Percentiles rank a stretch among this genome's conserved stretches.
Conservation (phyloP, 2,329 filamentous ascomycete species). For the Aspergillus ochraceus region DNA sequence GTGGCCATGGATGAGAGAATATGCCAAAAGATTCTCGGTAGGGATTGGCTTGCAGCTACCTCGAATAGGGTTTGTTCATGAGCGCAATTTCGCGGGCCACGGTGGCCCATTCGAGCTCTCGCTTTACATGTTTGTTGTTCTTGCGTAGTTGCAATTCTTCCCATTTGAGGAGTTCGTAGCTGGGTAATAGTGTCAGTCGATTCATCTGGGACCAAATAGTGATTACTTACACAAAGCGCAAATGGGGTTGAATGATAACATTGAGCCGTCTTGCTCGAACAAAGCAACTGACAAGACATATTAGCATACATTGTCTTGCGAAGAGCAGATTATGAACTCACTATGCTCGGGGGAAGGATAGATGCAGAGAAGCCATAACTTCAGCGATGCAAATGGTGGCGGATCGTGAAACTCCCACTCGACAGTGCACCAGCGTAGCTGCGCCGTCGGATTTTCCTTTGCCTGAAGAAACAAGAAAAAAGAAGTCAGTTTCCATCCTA, state of each 20-base stretch:
- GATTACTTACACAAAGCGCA: slow-evolving; percentile 72
- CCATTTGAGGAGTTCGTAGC: slow-evolving; percentile 89
- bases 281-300: slow-evolving; percentile 63
- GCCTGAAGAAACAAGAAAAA: slow-evolving; percentile 53
- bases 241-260: slow-evolving; percentile 96
- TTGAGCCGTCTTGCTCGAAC: slow-evolving; percentile 90
- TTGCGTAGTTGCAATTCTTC: slow-evolving; percentile 71
- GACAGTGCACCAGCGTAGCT: slow-evolving; percentile 91
- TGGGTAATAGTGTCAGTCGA: slow-evolving; percentile 27
- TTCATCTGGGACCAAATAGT: background rate
- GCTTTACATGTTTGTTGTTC: slow-evolving; percentile 56
- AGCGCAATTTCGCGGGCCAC: slow-evolving; percentile 87
- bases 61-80: slow-evolving; percentile 92
- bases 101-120: slow-evolving; percentile 89
- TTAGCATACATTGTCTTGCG: background rate
- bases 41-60: slow-evolving; percentile 46
- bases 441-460: slow-evolving; percentile 73
- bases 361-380: slow-evolving; percentile 77
- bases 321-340: slow-evolving; percentile 38
- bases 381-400: slow-evolving; percentile 99
- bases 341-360: slow-evolving; percentile 91
- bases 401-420: slow-evolving; percentile 91
- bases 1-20: background rate
- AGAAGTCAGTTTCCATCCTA: background rate
- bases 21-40: background rate